These are phyloP conservation scores for Postia placenta DNA, from an alignment of 768 basidiomycete species.

Conservation along the genomic window DNA sequence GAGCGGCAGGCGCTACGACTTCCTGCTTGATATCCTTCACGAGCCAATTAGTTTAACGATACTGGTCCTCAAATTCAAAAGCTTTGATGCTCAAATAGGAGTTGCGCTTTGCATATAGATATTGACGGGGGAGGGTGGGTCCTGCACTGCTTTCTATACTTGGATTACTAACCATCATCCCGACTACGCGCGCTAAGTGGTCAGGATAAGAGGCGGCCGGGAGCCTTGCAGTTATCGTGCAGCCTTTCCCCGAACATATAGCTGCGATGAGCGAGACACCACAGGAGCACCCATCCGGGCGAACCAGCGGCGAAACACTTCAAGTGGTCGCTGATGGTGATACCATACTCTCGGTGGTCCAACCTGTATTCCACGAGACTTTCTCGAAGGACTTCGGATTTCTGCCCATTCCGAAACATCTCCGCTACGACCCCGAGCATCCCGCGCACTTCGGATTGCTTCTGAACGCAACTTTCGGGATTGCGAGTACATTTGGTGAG, in stretches of 20 bases:
- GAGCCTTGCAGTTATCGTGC: neutral
- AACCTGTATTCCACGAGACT: neutral
- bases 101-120: no score
- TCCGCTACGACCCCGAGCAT: slow-evolving; percentile 34
- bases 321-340: no score
- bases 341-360: neutral
- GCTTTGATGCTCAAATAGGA: no score
- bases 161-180: neutral
- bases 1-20: no score
- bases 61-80: no score
- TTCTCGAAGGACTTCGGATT: slow-evolving; percentile 32
- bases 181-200: neutral
- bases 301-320: neutral
- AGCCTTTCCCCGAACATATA: neutral
- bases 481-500: slow-evolving; percentile 41
- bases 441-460: slow-evolving; percentile 31
- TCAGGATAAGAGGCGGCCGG: neutral
- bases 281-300: neutral
- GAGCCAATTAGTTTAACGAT: no score
- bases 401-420: slow-evolving; percentile 37
- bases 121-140: no score
- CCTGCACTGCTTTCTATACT: neutral
- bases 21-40: no score
- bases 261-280: neutral
- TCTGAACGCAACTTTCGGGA: slow-evolving; percentile 41